Evolutionary conservation across 345 rosid genomes (phyloP), one percentile per base, ranked within the genome.

Genomic region (Melastoma malabathricum): DNA sequence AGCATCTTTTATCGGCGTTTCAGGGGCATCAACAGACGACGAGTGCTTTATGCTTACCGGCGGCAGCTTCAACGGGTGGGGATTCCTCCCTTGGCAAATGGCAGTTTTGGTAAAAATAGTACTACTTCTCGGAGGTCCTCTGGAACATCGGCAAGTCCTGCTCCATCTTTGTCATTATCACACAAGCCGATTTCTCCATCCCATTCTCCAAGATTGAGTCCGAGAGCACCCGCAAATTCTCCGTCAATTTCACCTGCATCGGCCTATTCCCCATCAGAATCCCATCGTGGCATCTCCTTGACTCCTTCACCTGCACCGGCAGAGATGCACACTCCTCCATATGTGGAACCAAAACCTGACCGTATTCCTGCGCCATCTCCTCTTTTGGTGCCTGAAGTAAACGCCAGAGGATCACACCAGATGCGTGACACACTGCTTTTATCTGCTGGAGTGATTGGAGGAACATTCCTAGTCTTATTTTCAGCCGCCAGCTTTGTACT

Each of bases 361-460:
- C 3, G 29, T 39, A 5, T 8, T 46, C 59, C 72, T 44, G 51
- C 16, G 8, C 59, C 64, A 50, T 17, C 62, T 54, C 68, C 83
- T 48, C 55, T 65, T 65, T 59, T 72, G 46, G 56, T 47, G 56
- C 64, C 75, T 61, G 58, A 48, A 57, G 56, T 43, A 56, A 50
- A 50, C 34, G 39, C 3, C 34, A 18, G 48, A 18, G 22, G 9
- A 45, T 58, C 68, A 18, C 63, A 65, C 52, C 31, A 72, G 61
- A 63, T 59, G 45, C 63, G 64, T 60, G 74, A 31, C 19, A 29
- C 31, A 41, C 49, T 67, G 56, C 18, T 70, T 16, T 52, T 78
- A 49, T 60, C 63, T 57, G 64, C 50, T 43, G 82, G 67, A 39
- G 56, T 53, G 17, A 15, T 73, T 17, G 90, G 80, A 15, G 85